Percentiles rank a stretch among this genome's conserved stretches.
Evolutionary conservation across 257 asterid species (phyloP).

Genomic region (Coffea canephora): DNA sequence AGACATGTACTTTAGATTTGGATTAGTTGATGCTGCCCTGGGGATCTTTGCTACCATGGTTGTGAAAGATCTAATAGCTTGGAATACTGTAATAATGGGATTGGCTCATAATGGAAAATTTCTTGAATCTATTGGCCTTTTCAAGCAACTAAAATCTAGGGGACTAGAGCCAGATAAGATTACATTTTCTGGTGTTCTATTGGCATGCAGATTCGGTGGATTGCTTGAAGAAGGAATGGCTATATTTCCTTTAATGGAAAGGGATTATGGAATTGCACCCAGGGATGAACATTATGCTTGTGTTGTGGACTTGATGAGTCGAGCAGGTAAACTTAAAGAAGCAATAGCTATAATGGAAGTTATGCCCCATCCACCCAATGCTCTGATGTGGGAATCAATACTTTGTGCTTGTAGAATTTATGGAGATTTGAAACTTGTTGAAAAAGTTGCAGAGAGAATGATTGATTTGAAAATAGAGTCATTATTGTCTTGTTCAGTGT

Average conservation of each 20-base stretch:
- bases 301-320: conserved; percentile 44
- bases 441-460: conserved; percentile 50
- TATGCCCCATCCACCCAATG: conserved; percentile 38
- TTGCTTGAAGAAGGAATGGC: conserved; percentile 48
- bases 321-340: conserved; percentile 46
- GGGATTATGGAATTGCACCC: conserved; percentile 44
- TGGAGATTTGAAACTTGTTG: conserved; percentile 41
- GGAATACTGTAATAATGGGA: conserved; percentile 57
- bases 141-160: conserved; percentile 38
- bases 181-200: conserved; percentile 48
- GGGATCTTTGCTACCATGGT: conserved; percentile 34
- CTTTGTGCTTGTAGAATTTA: conserved; percentile 44
- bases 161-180: conserved; percentile 51
- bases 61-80: conserved; percentile 58
- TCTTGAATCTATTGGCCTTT: conserved; percentile 44
- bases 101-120: conserved; percentile 52
- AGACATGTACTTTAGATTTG: conserved; percentile 49
- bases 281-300: conserved; percentile 47
- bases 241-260: conserved; percentile 50
- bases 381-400: conserved; percentile 46
- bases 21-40: conserved; percentile 40
- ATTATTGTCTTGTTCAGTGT: conserved; percentile 42
- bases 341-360: conserved; percentile 40
- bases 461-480: conserved; percentile 48
- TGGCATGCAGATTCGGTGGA: conserved; percentile 56